These are phyloP conservation scores for Flaveria linearis DNA, from an alignment of 129 eudicot genomes.

Conservation along the genomic window DNA sequence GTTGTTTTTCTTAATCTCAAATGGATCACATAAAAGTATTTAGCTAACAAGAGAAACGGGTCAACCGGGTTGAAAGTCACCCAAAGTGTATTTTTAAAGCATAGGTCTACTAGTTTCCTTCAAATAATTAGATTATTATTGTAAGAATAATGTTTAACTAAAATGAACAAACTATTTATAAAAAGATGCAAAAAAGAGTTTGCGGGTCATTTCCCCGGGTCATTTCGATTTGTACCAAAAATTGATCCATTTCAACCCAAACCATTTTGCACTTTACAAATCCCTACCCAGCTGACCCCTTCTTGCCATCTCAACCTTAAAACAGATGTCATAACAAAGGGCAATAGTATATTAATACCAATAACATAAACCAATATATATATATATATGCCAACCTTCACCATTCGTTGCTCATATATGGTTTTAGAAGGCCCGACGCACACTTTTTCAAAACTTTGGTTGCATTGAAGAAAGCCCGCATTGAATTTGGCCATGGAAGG, in stretches of 20 bases:
- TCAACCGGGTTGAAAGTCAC: neutral
- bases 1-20: neutral
- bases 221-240: neutral
- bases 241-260: constrained; percentile 10
- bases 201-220: constrained; percentile 5
- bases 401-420: constrained; percentile 79
- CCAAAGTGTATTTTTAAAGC: neutral
- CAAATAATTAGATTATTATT: neutral
- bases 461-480: constrained; percentile 87
- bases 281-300: neutral
- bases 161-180: neutral
- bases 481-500: constrained; percentile 99
- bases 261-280: neutral
- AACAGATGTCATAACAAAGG: neutral
- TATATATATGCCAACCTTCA: constrained; percentile 52
- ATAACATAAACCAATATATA: neutral
- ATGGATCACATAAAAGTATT: neutral
- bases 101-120: neutral
- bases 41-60: neutral
- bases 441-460: constrained; percentile 70
- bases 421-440: constrained; percentile 94
- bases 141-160: neutral
- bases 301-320: constrained; percentile 5
- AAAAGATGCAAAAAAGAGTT: neutral
- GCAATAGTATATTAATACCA: neutral